These are phyloP conservation scores for Fusarium camptoceras DNA, from an alignment of 2,329 filamentous ascomycete genomes.

Conservation along the genomic window DNA sequence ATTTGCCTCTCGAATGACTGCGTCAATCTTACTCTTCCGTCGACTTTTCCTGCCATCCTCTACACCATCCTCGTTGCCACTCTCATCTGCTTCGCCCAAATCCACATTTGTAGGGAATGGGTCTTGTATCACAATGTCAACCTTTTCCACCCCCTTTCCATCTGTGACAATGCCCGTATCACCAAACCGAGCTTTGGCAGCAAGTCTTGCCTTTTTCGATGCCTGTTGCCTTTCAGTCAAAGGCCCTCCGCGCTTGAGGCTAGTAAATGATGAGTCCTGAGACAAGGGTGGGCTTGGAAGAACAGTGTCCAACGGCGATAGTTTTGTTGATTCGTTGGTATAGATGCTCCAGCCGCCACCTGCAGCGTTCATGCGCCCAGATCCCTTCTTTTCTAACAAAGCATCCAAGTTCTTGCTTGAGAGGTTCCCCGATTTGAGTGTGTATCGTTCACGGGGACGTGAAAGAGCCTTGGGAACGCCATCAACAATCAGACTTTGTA, in stretches of 20 bases:
- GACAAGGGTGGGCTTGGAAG: slow-evolving; percentile 62
- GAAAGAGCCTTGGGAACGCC: slow-evolving; percentile 87
- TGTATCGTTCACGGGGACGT: slow-evolving; percentile 76
- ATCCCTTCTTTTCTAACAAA: slow-evolving; percentile 75
- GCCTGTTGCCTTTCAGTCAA: slow-evolving; percentile 49
- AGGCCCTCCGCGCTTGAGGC: slow-evolving; percentile 46
- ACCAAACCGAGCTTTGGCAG: slow-evolving; percentile 79
- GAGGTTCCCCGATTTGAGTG: slow-evolving; percentile 74
- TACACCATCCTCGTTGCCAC: slow-evolving; percentile 23
- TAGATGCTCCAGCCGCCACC: slow-evolving; percentile 86
- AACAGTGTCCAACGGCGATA: slow-evolving; percentile 66
- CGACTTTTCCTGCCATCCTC: slow-evolving; percentile 21
- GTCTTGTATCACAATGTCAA: slow-evolving; percentile 71
- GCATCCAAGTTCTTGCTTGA: slow-evolving; percentile 77
- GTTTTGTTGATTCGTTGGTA: slow-evolving; percentile 68
- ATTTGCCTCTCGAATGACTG: slow-evolving; percentile 49
- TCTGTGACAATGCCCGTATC: slow-evolving; percentile 66
- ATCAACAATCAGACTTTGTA: slow-evolving; percentile 78
- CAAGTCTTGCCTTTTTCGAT: slow-evolving; percentile 68
- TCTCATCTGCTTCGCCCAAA: slow-evolving; percentile 45
- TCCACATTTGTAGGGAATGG: slow-evolving; percentile 57
- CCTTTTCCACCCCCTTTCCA: slow-evolving; percentile 69
- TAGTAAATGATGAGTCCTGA: slow-evolving; percentile 44
- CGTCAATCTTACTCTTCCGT: slow-evolving; percentile 53
- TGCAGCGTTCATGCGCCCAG: slow-evolving; percentile 76